Evolutionary conservation across 2,329 filamentous ascomycete species (phyloP).

Genomic region (Biscogniauxia mediterranea): DNA sequence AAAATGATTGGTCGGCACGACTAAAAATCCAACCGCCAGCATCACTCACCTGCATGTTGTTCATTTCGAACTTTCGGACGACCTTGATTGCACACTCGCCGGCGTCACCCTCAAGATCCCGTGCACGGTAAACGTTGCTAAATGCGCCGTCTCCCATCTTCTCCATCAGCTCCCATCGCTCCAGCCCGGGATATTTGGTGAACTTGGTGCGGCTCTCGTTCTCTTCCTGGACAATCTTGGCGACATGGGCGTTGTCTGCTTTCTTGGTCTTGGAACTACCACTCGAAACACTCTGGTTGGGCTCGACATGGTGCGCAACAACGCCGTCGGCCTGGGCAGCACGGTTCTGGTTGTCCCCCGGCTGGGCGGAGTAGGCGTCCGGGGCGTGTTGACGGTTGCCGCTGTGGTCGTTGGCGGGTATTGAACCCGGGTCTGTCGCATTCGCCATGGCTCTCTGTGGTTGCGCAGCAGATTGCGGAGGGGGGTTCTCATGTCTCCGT

Average conservation of each 20-base stretch:
- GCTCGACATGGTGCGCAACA: constrained; percentile 61
- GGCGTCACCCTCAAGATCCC: constrained; percentile 67
- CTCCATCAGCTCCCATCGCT: constrained; percentile 82
- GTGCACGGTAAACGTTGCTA: constrained; percentile 94
- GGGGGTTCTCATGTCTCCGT: constrained; percentile 51
- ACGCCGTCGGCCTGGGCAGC: constrained; percentile 66
- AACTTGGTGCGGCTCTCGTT: constrained; percentile 82
- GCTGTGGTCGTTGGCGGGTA: constrained; percentile 45
- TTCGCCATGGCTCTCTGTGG: constrained; percentile 58
- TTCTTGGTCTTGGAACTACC: constrained; percentile 42
- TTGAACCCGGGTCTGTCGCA: constrained; percentile 41
- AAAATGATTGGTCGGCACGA: constrained; percentile 28
- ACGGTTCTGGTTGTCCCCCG: constrained; percentile 61
- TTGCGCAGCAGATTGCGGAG: constrained; percentile 41
- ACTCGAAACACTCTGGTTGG: constrained; percentile 52
- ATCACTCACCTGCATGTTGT: constrained; percentile 88
- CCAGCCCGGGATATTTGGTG: constrained; percentile 79
- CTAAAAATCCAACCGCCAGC: constrained; percentile 31
- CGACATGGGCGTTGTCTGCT: constrained; percentile 67
- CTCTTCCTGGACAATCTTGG: constrained; percentile 88
- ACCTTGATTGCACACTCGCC: constrained; percentile 96
- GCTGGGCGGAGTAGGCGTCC: constrained; percentile 61
- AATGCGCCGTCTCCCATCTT: constrained; percentile 99
- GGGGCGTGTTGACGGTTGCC: constrained; percentile 43
- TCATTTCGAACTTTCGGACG: constrained; percentile 98